Evolutionary conservation across 495 filamentous ascomycete genomes (phyloP).

Genomic region (Penicillium ucsense): DNA sequence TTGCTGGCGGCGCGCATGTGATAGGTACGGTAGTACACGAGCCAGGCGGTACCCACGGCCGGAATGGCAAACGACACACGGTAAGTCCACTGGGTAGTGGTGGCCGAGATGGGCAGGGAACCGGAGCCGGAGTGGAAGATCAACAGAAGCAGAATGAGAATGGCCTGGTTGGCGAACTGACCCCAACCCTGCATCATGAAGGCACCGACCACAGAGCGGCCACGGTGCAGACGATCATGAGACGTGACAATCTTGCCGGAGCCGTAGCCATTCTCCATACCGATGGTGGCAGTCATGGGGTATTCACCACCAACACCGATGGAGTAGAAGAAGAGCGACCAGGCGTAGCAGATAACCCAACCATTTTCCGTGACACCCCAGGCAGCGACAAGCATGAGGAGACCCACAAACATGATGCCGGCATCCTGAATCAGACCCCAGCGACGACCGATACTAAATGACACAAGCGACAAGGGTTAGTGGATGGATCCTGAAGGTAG

Average conservation of each 20-base stretch:
- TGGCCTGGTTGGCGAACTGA: conserved; percentile 77
- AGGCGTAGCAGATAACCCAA: conserved; percentile 87
- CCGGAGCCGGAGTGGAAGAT: conserved; percentile 67
- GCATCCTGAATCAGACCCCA: conserved; percentile 90
- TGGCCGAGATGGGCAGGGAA: conserved; percentile 56
- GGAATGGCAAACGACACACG: conserved; percentile 76
- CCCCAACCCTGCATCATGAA: conserved; percentile 97
- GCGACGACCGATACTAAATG: conserved; percentile 61
- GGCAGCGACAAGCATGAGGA: conserved; percentile 73
- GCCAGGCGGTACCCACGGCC: conserved; percentile 75
- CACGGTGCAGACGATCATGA: conserved; percentile 83
- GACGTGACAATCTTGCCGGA: conserved; percentile 74
- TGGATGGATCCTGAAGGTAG: too few species aligned
- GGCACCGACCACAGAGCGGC: conserved; percentile 78
- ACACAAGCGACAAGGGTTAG: too few species aligned
- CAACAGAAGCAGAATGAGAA: conserved; percentile 69
- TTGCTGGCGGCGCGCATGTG: conserved; percentile 72
- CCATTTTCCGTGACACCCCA: conserved; percentile 77
- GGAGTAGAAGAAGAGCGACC: conserved; percentile 81
- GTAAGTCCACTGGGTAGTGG: conserved; percentile 71
- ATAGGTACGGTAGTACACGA: conserved; percentile 82
- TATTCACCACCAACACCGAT: conserved; percentile 89
- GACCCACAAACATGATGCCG: conserved; percentile 76
- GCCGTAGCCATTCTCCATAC: conserved; percentile 80
- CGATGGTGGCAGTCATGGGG: conserved; percentile 84